Conservation (phyloP, 179 eudicot species). For the Spinacia oleracea region DNA sequence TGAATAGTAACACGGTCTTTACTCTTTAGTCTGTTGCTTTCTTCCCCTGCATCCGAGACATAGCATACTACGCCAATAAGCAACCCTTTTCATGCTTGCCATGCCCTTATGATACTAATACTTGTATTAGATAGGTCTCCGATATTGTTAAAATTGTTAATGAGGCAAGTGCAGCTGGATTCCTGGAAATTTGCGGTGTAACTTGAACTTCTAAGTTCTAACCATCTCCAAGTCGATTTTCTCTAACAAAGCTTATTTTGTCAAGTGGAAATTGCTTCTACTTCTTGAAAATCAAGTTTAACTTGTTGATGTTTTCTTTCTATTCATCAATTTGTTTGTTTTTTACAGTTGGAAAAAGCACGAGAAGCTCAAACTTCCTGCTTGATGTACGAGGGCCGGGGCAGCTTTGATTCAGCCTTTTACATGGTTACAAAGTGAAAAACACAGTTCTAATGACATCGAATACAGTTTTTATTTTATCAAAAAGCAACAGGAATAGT, state of each 20-base stretch:
- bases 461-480: neutral
- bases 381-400: slow-evolving; percentile 18
- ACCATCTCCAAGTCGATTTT: neutral
- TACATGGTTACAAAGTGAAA: neutral
- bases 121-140: neutral
- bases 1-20: neutral
- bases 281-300: neutral
- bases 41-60: neutral
- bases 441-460: neutral
- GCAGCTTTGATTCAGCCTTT: neutral
- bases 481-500: neutral
- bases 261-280: neutral
- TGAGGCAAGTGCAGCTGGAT: neutral
- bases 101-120: neutral
- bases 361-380: slow-evolving; percentile 46
- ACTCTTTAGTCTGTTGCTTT: neutral
- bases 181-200: neutral
- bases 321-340: slow-evolving; percentile 7
- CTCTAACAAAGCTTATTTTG: neutral
- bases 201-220: neutral
- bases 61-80: neutral
- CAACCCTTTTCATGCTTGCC: neutral
- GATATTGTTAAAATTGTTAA: neutral
- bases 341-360: slow-evolving; percentile 45
- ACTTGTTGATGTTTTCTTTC: neutral